Evolutionary conservation across 2,329 filamentous ascomycete species (phyloP).

Genomic region (Claviceps sp.): DNA sequence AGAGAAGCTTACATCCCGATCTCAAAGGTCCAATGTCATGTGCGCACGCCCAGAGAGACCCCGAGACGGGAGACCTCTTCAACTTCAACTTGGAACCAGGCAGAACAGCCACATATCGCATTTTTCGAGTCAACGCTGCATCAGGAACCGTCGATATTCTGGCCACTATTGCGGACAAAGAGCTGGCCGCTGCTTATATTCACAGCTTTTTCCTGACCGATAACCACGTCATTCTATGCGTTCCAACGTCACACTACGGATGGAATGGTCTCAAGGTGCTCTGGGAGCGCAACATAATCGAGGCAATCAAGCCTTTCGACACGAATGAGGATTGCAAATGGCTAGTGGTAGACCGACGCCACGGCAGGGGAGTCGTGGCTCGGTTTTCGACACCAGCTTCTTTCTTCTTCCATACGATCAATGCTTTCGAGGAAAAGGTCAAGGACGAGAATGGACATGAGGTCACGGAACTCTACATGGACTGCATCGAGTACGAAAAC

Average conservation of each 20-base stretch:
- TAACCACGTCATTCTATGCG: constrained; percentile 58
- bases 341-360: constrained; percentile 59
- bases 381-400: constrained; percentile 53
- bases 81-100: constrained; percentile 70
- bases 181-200: constrained; percentile 53
- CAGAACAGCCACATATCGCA: constrained; percentile 43
- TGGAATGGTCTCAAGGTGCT: constrained; percentile 45
- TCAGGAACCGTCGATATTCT: constrained; percentile 58
- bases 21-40: constrained; percentile 55
- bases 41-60: constrained; percentile 61
- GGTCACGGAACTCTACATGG: constrained; percentile 43
- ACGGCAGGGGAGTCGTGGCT: constrained; percentile 50
- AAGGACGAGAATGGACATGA: constrained; percentile 20
- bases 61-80: constrained; percentile 59
- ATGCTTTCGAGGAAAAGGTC: constrained; percentile 53
- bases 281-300: constrained; percentile 53
- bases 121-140: constrained; percentile 51
- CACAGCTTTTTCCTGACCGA: constrained; percentile 68
- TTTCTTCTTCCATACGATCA: constrained; percentile 72
- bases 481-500: constrained; percentile 51
- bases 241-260: constrained; percentile 52
- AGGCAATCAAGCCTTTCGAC: constrained; percentile 54
- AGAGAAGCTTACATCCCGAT: constrained; percentile 50
- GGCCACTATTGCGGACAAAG: constrained; percentile 44
- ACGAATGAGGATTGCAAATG: constrained; percentile 44